These are phyloP conservation scores for Asclepias syriaca DNA, from an alignment of 257 asterid genomes.

Conservation along the genomic window DNA sequence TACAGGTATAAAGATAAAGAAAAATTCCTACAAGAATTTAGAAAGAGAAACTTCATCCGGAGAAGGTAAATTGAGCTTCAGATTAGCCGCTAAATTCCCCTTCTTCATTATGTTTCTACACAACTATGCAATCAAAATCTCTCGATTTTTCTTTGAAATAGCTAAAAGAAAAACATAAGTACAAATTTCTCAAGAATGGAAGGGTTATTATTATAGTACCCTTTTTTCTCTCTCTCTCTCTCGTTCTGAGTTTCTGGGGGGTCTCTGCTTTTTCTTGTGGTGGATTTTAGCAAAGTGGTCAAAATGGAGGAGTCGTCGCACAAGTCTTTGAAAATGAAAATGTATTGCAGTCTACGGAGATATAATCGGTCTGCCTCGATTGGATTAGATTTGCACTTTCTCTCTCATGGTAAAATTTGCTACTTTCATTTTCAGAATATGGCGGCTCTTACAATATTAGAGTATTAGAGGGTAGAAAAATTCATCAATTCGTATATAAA, in stretches of 20 bases:
- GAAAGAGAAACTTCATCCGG: conserved; percentile 74
- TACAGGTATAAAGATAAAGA: neutral
- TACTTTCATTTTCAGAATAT: no score
- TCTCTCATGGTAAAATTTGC: neutral
- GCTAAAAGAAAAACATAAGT: neutral
- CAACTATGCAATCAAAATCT: neutral
- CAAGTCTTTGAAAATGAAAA: neutral
- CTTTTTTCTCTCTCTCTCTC: neutral
- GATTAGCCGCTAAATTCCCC: conserved; percentile 71
- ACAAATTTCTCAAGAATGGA: neutral
- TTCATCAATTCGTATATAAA: no score
- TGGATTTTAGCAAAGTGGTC: neutral
- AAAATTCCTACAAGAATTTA: conserved; percentile 63
- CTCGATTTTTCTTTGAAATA: neutral
- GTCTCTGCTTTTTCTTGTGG: neutral
- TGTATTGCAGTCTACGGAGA: conserved; percentile 4
- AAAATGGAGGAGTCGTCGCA: conserved; percentile 1
- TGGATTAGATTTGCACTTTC: neutral
- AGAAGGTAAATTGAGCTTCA: conserved; percentile 87
- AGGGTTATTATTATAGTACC: neutral
- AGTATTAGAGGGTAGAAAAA: no score
- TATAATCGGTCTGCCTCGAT: neutral
- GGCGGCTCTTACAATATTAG: no score
- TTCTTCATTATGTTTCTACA: conserved; percentile 46
- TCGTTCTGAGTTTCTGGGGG: neutral